phyloP scores from a whole-genome alignment of 176 grass and related monocot species.

The Oryza glaberrima region DNA sequence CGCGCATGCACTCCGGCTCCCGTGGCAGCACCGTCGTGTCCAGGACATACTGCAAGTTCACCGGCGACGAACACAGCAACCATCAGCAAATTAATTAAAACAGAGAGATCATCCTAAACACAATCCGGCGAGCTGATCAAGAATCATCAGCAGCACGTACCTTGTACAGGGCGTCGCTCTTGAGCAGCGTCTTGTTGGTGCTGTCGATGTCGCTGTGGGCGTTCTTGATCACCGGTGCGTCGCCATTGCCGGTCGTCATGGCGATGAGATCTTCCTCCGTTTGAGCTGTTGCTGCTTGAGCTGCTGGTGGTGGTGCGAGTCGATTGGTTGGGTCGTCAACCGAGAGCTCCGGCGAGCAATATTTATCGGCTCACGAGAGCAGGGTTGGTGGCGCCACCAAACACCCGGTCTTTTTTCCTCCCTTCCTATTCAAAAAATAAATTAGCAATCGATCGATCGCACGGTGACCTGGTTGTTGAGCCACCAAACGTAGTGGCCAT shows the following conservation, averaged over 20 bases:
- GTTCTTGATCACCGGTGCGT: not conserved
- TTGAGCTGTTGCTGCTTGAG: not conserved
- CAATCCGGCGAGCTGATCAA: not conserved
- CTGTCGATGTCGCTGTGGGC: constrained; percentile 8
- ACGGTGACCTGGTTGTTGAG: not conserved
- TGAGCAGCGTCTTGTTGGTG: constrained; percentile 68
- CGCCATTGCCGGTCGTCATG: constrained; percentile 10
- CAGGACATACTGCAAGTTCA: constrained; percentile 56
- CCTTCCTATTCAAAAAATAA: not conserved
- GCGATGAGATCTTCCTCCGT: not conserved
- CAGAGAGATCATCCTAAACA: not conserved
- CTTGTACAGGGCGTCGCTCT: constrained; percentile 67
- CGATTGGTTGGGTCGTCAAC: not conserved
- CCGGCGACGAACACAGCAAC: not conserved
- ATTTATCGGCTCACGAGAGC: not conserved
- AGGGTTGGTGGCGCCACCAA: constrained; percentile 24
- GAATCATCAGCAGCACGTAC: not conserved
- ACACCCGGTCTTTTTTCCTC: not conserved
- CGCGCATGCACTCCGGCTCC: constrained; percentile 67
- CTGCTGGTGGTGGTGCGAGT: not conserved
- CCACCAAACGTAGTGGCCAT: not conserved
- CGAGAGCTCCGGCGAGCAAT: not conserved
- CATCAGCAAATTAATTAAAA: not conserved
- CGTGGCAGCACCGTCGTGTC: constrained; percentile 71
- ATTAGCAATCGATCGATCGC: not conserved